phyloP scores from a whole-genome alignment of 805 yeast species.

The Ogataea trehalophila region DNA sequence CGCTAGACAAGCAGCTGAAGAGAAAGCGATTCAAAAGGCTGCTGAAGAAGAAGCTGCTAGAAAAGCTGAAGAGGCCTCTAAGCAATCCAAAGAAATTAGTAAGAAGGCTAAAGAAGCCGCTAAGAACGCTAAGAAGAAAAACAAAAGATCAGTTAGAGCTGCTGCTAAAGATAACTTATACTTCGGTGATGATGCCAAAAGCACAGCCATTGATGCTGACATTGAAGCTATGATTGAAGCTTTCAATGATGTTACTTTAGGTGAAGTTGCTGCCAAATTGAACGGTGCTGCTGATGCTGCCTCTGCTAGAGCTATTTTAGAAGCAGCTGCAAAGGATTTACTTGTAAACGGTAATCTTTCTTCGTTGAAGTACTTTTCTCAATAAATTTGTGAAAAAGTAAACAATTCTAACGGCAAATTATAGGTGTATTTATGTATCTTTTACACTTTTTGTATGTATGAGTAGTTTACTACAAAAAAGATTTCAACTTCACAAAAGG shows the following conservation, averaged over 20 bases:
- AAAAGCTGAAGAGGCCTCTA: slow-evolving; percentile 69
- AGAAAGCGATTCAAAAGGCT: slow-evolving; percentile 77
- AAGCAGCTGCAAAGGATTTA: slow-evolving; percentile 50
- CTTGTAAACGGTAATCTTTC: slow-evolving; percentile 48
- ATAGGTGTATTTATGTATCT: too few relatives aligned
- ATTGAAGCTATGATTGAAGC: slow-evolving; percentile 72
- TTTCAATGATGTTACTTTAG: slow-evolving; percentile 74
- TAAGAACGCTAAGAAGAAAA: slow-evolving; percentile 96
- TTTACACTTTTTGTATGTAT: too few relatives aligned
- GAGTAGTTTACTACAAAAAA: too few relatives aligned
- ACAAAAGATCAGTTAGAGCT: slow-evolving; percentile 52
- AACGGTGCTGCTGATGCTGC: slow-evolving; percentile 50
- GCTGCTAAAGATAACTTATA: slow-evolving; percentile 79
- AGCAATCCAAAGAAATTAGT: slow-evolving; percentile 54
- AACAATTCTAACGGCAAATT: too few relatives aligned
- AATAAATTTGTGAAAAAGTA: not conserved
- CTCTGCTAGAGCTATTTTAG: slow-evolving; percentile 54
- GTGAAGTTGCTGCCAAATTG: slow-evolving; percentile 66
- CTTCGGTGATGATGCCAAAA: slow-evolving; percentile 72
- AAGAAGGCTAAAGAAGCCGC: slow-evolving; percentile 91
- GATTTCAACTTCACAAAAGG: too few relatives aligned
- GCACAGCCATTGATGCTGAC: slow-evolving; percentile 71
- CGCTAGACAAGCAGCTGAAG: slow-evolving; percentile 93
- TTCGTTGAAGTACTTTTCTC: slow-evolving; percentile 22
- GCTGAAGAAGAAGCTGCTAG: slow-evolving; percentile 80